Conservation (phyloP, 2,329 filamentous ascomycete genomes). For the Podosphaera fusca region DNA sequence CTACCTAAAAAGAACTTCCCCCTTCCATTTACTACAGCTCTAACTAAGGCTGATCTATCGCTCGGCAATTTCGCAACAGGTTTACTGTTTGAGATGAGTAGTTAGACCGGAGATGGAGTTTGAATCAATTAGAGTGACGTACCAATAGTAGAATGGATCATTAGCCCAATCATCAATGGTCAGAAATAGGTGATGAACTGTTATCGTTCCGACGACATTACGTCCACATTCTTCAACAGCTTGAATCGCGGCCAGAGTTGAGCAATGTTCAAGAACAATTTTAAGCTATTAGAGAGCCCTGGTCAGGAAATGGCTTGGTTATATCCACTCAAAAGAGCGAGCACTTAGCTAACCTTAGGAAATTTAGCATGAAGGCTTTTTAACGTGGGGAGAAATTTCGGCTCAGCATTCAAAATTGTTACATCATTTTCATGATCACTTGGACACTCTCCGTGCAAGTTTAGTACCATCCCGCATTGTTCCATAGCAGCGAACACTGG, state of each 20-base stretch:
- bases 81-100: constrained; percentile 27
- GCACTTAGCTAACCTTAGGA: constrained; percentile 23
- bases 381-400: constrained; percentile 61
- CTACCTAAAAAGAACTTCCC: constrained; percentile 45
- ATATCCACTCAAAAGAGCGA: neutral
- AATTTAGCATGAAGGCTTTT: constrained; percentile 50
- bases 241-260: constrained; percentile 57
- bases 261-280: constrained; percentile 65
- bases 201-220: constrained; percentile 36
- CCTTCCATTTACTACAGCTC: constrained; percentile 32
- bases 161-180: constrained; percentile 53
- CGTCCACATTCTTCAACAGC: constrained; percentile 56
- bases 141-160: constrained; percentile 45
- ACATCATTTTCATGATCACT: constrained; percentile 18
- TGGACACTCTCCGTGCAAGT: constrained; percentile 77
- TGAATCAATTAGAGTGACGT: neutral
- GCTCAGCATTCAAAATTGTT: constrained; percentile 45
- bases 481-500: constrained; percentile 82
- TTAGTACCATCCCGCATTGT: constrained; percentile 56
- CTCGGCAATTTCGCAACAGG: constrained; percentile 24
- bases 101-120: neutral
- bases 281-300: constrained; percentile 22
- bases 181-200: constrained; percentile 21
- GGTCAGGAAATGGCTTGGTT: neutral
- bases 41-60: constrained; percentile 25